phyloP scores from a whole-genome alignment of 176 grass and related monocot species.

The Aechmea fasciata region DNA sequence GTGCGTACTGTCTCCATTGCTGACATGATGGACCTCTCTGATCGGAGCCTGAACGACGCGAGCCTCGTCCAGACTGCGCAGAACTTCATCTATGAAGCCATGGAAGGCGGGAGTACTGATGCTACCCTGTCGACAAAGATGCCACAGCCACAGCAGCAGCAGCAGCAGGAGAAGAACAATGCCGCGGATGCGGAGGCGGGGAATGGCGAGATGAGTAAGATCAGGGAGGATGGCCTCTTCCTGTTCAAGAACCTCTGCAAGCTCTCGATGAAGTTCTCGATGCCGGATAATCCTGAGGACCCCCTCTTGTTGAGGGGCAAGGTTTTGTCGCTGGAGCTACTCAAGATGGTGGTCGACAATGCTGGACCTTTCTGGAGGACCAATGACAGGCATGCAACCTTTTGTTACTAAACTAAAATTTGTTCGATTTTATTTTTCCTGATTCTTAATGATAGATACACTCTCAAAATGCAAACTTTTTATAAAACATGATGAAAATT shows the following conservation, averaged over 20 bases:
- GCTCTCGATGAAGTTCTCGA: constrained; percentile 86
- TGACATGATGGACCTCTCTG: constrained; percentile 95
- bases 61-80: constrained; percentile 70
- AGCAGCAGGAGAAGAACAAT: neutral
- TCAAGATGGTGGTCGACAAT: constrained; percentile 74
- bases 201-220: constrained; percentile 39
- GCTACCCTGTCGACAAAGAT: constrained; percentile 11
- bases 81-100: constrained; percentile 78
- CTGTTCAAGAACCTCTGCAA: constrained; percentile 94
- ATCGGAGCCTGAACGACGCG: constrained; percentile 90
- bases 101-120: constrained; percentile 52
- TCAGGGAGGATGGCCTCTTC: constrained; percentile 66
- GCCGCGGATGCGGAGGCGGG: constrained; percentile 22
- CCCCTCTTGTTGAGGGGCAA: constrained; percentile 76
- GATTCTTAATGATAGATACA: neutral
- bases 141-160: neutral
- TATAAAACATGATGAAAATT: too few species aligned
- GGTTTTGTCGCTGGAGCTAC: constrained; percentile 79
- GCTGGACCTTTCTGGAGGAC: constrained; percentile 68
- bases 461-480: too few species aligned
- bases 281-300: constrained; percentile 56
- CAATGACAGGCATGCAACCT: constrained; percentile 50
- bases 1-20: constrained; percentile 61
- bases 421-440: constrained; percentile 5
- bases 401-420: constrained; percentile 15